Base-by-base conservation (phyloP, 2,329 filamentous ascomycete genomes). In the Fusarium staphyleae region DNA sequence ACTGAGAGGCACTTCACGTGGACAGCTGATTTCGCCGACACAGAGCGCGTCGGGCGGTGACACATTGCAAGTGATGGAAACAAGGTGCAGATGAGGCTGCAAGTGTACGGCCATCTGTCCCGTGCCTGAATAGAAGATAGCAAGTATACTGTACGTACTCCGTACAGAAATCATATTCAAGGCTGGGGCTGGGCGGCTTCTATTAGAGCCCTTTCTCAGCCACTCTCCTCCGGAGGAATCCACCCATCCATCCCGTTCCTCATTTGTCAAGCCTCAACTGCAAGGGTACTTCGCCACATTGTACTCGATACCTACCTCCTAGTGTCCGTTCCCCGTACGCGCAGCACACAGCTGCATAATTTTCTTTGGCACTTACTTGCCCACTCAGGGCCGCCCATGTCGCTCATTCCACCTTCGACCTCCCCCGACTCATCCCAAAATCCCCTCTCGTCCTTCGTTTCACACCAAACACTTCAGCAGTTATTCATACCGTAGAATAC, bases 381-480 rank as follows among this genome's bases (percentile, higher is more conserved):
- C 40, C 35, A 39, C 47, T 41, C 45, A 48, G 55, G 58, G 45
- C 58, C 58, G 58, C 54, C 51, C 58, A 42, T 55, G 46, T 58
- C 58, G 50, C 42, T 33, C 58, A 51, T 50, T 48, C 49, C 47
- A 45, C 30, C 34, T 19, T 42, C 28, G 29, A 16, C 11, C n/a
- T 18, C 42, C 52, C 37, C 55, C 36, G 10, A 22, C 44, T 30
- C 22, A 39, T 19, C 16, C 45, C 34, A 33, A 24, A 46, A 18
- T n/a, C 55, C 48, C 33, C 42, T 48, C 49, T 49, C 41, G 36
- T 61, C 54, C 49, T 42, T 55, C 45, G 49, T 59, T 53, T 60
- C 49, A 30, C 40, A 44, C 32, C 34, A 47, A 29, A 39, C 45
- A 48, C 40, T 51, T 41, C 32, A 42, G 24, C 24, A 46, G 54